Percentiles rank a stretch among this genome's conserved stretches.
phyloP scores from a whole-genome alignment of 768 basidiomycete species.

The Hygrophorus russula region DNA sequence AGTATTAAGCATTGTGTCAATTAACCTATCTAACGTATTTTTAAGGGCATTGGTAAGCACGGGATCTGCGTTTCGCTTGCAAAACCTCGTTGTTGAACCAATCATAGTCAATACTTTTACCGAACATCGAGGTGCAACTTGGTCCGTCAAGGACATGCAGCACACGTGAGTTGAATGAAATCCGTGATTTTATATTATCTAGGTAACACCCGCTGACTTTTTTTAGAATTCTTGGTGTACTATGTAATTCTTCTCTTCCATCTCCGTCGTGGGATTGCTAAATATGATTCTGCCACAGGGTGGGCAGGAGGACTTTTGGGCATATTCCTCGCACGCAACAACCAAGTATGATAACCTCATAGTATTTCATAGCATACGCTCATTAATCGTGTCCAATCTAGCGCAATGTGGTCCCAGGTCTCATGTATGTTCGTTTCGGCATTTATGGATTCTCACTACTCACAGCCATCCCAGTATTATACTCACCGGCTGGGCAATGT shows the following conservation, averaged over 20 bases:
- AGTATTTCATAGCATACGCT: slow-evolving; percentile 2
- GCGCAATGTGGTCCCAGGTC: slow-evolving; percentile 53
- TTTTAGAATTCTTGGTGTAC: slow-evolving; percentile 57
- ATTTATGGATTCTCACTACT: not conserved
- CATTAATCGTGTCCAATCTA: slow-evolving; percentile 14
- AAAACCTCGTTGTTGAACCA: not conserved
- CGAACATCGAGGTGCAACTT: slow-evolving; percentile 68
- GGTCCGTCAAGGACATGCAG: slow-evolving; percentile 93
- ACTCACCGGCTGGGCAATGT: slow-evolving; percentile 92
- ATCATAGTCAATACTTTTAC: slow-evolving; percentile 80
- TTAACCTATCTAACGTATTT: not conserved
- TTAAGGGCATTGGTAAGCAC: slow-evolving; percentile 45
- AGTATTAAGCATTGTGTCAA: slow-evolving; percentile 7
- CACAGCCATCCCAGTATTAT: slow-evolving; percentile 44
- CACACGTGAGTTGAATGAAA: slow-evolving; percentile 54
- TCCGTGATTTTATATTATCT: slow-evolving; percentile 3
- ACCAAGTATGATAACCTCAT: slow-evolving; percentile 37
- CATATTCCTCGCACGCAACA: slow-evolving; percentile 68
- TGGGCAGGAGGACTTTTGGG: slow-evolving; percentile 90
- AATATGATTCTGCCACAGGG: slow-evolving; percentile 38
- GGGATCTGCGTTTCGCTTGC: not conserved
- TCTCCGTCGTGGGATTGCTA: not conserved
- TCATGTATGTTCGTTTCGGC: not conserved
- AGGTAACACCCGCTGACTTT: not conserved
- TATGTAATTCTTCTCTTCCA: slow-evolving; percentile 35